These are phyloP conservation scores for Rhizopogon roseolus DNA, from an alignment of 768 basidiomycete species.

Conservation along the genomic window DNA sequence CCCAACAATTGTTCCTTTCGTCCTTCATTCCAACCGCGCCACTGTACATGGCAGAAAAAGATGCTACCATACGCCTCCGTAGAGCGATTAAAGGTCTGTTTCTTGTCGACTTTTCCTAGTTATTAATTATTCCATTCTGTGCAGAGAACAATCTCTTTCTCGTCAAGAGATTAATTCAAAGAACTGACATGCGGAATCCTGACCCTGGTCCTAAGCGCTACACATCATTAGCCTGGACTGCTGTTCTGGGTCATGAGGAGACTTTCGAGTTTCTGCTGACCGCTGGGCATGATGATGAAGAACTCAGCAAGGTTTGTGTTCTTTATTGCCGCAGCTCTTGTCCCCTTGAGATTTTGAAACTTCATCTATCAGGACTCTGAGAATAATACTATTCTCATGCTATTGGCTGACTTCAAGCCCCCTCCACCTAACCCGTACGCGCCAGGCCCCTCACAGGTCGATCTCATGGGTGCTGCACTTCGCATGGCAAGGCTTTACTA, in stretches of 20 bases:
- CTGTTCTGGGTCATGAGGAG: conserved; percentile 83
- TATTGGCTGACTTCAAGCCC: conserved; percentile 81
- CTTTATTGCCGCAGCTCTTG: conserved; percentile 1
- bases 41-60: conserved; percentile 73
- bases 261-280: conserved; percentile 88
- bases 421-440: conserved; percentile 40
- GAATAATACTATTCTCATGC: conserved; percentile 89
- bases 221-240: conserved; percentile 91
- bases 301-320: conserved; percentile 75
- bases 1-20: conserved; percentile 9
- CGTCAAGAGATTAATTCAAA: conserved; percentile 80
- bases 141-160: conserved; percentile 93
- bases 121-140: conserved; percentile 9
- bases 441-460: conserved; percentile 45
- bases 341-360: conserved; percentile 11
- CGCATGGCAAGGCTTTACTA: conserved; percentile 87
- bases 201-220: conserved; percentile 71
- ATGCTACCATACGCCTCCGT: conserved; percentile 67
- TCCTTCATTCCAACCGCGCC: conserved; percentile 14
- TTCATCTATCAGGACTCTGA: conserved; percentile 67
- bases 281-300: conserved; percentile 89
- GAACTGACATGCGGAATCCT: conserved; percentile 88
- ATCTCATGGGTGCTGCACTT: conserved; percentile 66
- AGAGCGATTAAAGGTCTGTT: conserved; percentile 72
- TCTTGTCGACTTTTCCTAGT: neutral